phyloP scores from a whole-genome alignment of 192 early-diverging fungal genomes.

The Rhizoclosmatium globosum region DNA sequence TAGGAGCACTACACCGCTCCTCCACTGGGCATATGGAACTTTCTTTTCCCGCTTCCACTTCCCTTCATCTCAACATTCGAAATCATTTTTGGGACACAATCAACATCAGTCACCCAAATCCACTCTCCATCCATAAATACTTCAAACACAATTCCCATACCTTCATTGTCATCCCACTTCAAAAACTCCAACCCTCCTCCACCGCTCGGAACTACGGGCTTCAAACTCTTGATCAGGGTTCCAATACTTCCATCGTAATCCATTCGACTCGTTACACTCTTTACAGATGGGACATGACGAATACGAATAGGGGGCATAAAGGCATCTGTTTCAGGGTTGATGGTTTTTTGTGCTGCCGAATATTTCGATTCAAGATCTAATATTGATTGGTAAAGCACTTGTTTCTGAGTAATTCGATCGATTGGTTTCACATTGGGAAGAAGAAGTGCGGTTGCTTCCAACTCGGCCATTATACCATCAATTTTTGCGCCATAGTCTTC shows the following conservation, averaged over 20 bases:
- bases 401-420: background rate
- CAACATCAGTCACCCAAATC: background rate
- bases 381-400: background rate
- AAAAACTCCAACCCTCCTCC: background rate
- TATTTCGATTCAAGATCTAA: background rate
- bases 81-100: background rate
- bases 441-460: background rate
- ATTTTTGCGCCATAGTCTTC: background rate
- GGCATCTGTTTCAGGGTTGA: background rate
- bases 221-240: background rate
- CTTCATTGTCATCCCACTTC: background rate
- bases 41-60: background rate
- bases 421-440: background rate
- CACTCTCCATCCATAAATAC: background rate
- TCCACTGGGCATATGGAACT: background rate
- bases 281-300: background rate
- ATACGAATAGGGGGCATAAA: background rate
- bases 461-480: background rate
- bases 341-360: background rate
- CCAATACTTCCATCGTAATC: background rate
- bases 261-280: background rate
- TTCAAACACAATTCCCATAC: background rate
- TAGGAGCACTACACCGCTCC: background rate
- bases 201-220: background rate
- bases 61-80: background rate